Percentiles rank a stretch among this genome's conserved stretches.
Conservation (phyloP, 1,284 basidiomycete genomes). For the Heterobasidion occidentale region DNA sequence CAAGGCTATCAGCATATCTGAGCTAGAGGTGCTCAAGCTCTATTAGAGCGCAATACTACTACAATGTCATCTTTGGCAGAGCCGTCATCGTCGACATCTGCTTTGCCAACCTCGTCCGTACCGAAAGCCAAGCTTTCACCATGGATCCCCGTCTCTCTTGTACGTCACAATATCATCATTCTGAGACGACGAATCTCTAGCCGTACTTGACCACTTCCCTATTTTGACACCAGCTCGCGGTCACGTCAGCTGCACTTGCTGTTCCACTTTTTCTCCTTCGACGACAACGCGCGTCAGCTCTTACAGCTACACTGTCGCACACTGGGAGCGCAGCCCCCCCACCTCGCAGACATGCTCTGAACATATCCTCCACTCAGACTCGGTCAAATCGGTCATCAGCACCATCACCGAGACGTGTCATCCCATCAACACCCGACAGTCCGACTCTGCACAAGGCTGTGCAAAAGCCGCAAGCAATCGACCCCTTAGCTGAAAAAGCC, state of each 20-base stretch:
- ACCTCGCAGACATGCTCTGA: neutral
- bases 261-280: constrained; percentile 26
- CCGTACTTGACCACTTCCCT: no score
- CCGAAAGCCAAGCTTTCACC: constrained; percentile 2
- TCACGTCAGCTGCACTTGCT: constrained; percentile 28
- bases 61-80: neutral
- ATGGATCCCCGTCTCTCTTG: constrained; percentile 14
- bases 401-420: neutral
- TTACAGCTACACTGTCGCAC: neutral
- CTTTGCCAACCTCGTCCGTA: neutral
- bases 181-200: no score
- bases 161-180: neutral
- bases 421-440: neutral
- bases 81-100: neutral
- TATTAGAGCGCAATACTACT: neutral
- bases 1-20: no score
- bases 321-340: no score
- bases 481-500: no score
- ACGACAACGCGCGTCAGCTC: constrained; percentile 19
- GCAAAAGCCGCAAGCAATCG: no score
- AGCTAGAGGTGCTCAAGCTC: no score
- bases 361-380: no score
- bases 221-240: constrained; percentile 19
- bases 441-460: neutral
- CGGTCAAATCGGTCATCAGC: neutral